phyloP scores from a whole-genome alignment of 805 yeast species.

The Barnettozyma populi region DNA sequence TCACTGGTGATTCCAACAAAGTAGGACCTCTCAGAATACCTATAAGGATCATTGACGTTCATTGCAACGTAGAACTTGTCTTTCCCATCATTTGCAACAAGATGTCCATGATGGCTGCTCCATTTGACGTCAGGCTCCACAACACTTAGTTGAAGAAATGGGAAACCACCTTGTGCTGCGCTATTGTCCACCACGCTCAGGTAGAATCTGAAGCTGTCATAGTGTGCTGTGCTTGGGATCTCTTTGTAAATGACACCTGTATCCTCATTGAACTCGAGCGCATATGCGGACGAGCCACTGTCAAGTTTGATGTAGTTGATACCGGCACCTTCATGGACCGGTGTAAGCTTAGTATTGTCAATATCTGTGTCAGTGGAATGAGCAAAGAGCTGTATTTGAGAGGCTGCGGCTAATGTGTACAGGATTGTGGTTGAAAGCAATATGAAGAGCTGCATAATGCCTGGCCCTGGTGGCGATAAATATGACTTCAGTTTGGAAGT shows the following conservation, averaged over 20 bases:
- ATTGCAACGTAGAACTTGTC: constrained; percentile 36
- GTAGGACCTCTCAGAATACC: constrained; percentile 28
- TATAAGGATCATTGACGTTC: constrained; percentile 41
- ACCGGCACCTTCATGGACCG: background rate
- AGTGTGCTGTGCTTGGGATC: background rate
- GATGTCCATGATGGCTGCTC: constrained; percentile 17
- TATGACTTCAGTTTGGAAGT: background rate
- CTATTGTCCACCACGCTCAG: constrained; percentile 2
- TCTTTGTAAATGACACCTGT: background rate
- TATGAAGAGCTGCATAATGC: background rate
- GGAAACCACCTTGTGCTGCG: constrained; percentile 7
- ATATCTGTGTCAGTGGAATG: background rate
- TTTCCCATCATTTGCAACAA: constrained; percentile 27
- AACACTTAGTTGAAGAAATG: constrained; percentile 14
- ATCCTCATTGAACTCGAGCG: background rate
- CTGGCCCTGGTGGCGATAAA: too few relatives aligned
- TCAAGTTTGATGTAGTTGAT: background rate
- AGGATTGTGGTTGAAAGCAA: background rate
- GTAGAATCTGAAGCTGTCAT: background rate
- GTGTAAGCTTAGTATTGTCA: background rate
- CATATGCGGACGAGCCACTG: background rate
- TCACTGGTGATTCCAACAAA: constrained; percentile 18
- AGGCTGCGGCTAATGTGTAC: background rate
- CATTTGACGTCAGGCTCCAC: constrained; percentile 10
- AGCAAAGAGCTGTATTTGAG: background rate